These are phyloP conservation scores for Echeveria elegans DNA, from an alignment of 164 flowering plant species.

Conservation along the genomic window DNA sequence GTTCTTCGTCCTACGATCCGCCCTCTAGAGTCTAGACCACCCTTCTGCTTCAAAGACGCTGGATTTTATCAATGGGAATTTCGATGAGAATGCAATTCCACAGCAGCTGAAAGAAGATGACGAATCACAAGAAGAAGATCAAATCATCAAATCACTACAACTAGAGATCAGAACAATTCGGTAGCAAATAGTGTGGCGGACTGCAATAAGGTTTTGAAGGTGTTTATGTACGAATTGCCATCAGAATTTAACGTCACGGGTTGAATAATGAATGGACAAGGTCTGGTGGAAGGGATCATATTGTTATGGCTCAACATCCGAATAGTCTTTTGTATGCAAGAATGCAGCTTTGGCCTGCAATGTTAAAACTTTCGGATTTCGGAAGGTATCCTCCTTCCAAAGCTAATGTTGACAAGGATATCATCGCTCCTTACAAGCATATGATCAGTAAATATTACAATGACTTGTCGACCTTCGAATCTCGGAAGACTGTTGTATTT, in stretches of 20 bases:
- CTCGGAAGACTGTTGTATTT: slow-evolving; percentile 79
- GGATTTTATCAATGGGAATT: slow-evolving; percentile 12
- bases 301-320: slow-evolving; percentile 90
- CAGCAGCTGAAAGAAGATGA: slow-evolving; percentile 2
- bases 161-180: no score
- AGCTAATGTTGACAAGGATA: slow-evolving; percentile 86
- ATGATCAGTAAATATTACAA: slow-evolving; percentile 41
- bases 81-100: not conserved
- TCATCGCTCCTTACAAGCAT: slow-evolving; percentile 90
- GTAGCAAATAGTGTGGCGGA: slow-evolving; percentile 11
- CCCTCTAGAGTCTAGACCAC: slow-evolving; percentile 32
- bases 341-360: slow-evolving; percentile 71
- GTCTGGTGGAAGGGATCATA: slow-evolving; percentile 80
- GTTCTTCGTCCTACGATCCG: slow-evolving; percentile 59
- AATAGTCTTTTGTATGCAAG: slow-evolving; percentile 83
- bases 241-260: slow-evolving; percentile 51
- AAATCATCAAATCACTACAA: no score
- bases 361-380: slow-evolving; percentile 74
- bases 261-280: slow-evolving; percentile 79
- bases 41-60: slow-evolving; percentile 23
- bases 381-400: slow-evolving; percentile 84
- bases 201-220: slow-evolving; percentile 34
- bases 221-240: slow-evolving; percentile 93
- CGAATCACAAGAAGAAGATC: slow-evolving; percentile 11
- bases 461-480: slow-evolving; percentile 53